Conservation (phyloP, 1,139 yeast species). For the Saccharomyces hybrid region DNA sequence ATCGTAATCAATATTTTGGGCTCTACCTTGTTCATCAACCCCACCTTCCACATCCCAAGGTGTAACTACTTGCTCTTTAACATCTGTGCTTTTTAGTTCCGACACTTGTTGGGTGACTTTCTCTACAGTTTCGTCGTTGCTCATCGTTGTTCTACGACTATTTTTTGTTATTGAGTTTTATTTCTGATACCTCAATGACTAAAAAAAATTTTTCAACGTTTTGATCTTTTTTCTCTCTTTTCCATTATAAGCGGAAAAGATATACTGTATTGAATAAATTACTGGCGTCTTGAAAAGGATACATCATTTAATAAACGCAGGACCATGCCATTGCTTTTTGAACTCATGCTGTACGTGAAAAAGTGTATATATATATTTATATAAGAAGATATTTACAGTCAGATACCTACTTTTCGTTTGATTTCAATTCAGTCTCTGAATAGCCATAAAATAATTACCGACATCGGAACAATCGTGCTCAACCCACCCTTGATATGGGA, state of each 20-base stretch:
- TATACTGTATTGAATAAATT: neutral
- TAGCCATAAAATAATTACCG: conserved; percentile 89
- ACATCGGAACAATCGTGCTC: conserved; percentile 50
- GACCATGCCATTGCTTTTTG: neutral
- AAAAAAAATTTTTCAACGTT: conserved; percentile 1
- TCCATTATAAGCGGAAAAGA: neutral
- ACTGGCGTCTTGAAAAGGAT: neutral
- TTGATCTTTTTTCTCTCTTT: conserved; percentile 1
- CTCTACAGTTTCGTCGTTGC: conserved; percentile 10
- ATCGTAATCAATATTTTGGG: conserved; percentile 85
- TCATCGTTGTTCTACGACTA: conserved; percentile 5
- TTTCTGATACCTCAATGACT: neutral
- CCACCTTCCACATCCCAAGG: conserved; percentile 99
- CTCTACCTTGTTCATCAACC: conserved; percentile 76
- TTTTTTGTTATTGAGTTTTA: neutral
- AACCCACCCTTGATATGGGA: conserved; percentile 84
- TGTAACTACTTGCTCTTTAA: conserved; percentile 65
- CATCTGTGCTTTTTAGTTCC: conserved; percentile 11
- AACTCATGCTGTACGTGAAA: neutral
- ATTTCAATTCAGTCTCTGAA: conserved; percentile 29
- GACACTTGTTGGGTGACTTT: conserved; percentile 17
- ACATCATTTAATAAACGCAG: neutral
- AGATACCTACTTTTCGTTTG: neutral
- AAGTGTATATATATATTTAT: neutral
- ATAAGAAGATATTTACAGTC: neutral